phyloP scores from a whole-genome alignment of 2,329 filamentous ascomycete genomes.

The Beauveria medogensis region DNA sequence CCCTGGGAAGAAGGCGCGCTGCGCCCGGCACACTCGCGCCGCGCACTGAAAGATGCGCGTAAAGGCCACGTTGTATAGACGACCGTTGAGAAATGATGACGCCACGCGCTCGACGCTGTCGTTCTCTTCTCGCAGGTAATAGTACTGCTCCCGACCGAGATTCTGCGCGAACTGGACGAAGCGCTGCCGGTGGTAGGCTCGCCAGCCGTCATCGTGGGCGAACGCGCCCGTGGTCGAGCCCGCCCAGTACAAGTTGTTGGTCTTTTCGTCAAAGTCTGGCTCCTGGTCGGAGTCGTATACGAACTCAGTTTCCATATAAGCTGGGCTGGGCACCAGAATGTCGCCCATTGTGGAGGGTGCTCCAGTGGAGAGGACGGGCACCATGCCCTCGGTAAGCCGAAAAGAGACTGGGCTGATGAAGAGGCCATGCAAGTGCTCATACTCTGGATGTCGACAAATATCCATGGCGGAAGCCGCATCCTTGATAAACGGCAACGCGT shows the following conservation, averaged over 20 bases:
- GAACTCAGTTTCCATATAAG: conserved; percentile 36
- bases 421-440: conserved; percentile 35
- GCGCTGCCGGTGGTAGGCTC: conserved; percentile 38
- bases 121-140: conserved; percentile 23
- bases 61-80: conserved; percentile 37
- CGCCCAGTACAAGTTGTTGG: conserved; percentile 46
- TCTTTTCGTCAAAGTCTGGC: conserved; percentile 40
- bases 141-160: conserved; percentile 17
- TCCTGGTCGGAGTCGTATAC: conserved; percentile 34
- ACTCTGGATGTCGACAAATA: conserved; percentile 38
- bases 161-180: conserved; percentile 32
- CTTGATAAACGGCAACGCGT: conserved; percentile 29
- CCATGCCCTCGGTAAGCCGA: conserved; percentile 27
- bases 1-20: conserved; percentile 23
- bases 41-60: conserved; percentile 39
- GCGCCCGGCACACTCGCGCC: conserved; percentile 25
- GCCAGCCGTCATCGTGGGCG: conserved; percentile 28
- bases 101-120: conserved; percentile 14
- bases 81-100: conserved; percentile 27
- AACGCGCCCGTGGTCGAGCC: conserved; percentile 46
- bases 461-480: conserved; percentile 23
- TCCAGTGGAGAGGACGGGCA: conserved; percentile 40
- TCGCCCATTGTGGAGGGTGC: conserved; percentile 40
- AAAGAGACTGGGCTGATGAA: conserved; percentile 35
- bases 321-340: conserved; percentile 43